phyloP scores from a whole-genome alignment of 2,329 filamentous ascomycete species.

The Hypoxylon rubiginosum region DNA sequence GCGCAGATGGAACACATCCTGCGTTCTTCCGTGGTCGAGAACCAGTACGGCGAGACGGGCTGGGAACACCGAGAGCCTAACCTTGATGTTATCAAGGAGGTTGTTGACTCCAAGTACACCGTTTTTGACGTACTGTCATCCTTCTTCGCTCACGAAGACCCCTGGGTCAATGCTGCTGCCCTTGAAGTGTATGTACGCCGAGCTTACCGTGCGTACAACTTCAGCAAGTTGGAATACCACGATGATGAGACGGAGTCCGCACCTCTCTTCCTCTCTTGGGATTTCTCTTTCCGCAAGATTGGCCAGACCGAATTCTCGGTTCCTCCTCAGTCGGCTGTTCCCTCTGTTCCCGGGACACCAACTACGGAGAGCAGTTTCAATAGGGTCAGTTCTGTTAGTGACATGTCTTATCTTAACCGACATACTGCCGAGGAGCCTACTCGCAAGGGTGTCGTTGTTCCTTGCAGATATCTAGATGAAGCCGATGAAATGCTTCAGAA shows the following conservation, averaged over 20 bases:
- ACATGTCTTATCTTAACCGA: conserved; percentile 89
- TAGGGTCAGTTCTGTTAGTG: conserved; percentile 93
- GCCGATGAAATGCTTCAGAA: conserved; percentile 87
- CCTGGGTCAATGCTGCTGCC: conserved; percentile 93
- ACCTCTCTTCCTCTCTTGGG: conserved; percentile 89
- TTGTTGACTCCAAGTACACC: conserved; percentile 98
- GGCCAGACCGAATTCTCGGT: conserved; percentile 91
- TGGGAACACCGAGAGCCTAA: conserved; percentile 96
- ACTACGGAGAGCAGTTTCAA: conserved; percentile 73
- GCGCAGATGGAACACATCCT: conserved; percentile 99
- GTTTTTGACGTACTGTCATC: conserved; percentile 95
- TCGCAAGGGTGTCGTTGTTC: conserved; percentile 93
- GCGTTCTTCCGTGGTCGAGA: conserved; percentile 93
- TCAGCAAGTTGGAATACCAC: conserved; percentile 91
- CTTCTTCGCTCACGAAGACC: conserved; percentile 95
- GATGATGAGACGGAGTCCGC: conserved; percentile 74
- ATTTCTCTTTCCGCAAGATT: conserved; percentile 94
- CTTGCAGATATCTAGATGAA: conserved; percentile 93
- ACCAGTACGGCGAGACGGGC: conserved; percentile 95
- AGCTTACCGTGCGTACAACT: conserved; percentile 94
- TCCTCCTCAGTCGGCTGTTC: conserved; percentile 81
- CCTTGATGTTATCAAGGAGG: conserved; percentile 92
- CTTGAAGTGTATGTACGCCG: conserved; percentile 97
- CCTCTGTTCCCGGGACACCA: conserved; percentile 86
- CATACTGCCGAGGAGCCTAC: conserved; percentile 81